Percentiles rank a stretch among this genome's conserved stretches.
These are phyloP conservation scores for Pseudozyma hubeiensis DNA, from an alignment of 1,284 basidiomycete species.

Conservation along the genomic window DNA sequence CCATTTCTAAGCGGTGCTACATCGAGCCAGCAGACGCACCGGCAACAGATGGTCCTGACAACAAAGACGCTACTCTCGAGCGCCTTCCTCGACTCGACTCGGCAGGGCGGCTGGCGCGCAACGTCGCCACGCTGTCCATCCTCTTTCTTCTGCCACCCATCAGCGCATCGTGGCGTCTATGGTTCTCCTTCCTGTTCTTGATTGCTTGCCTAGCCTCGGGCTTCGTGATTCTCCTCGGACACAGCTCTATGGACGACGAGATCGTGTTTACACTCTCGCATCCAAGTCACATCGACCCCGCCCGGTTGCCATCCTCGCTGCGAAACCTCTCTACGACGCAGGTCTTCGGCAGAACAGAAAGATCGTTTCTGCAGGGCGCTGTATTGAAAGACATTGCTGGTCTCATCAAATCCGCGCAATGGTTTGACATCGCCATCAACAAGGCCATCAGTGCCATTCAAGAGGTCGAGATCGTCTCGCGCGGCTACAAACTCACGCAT, in stretches of 20 bases:
- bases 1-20: constrained; percentile 13
- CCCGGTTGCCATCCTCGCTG: constrained; percentile 14
- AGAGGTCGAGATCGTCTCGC: constrained; percentile 65
- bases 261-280: constrained; percentile 34
- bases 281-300: not conserved
- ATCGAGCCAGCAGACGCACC: constrained; percentile 25
- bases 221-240: constrained; percentile 28
- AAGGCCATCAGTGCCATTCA: constrained; percentile 63
- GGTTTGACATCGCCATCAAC: constrained; percentile 58
- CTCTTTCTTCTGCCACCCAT: constrained; percentile 28
- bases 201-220: constrained; percentile 30
- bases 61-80: not conserved
- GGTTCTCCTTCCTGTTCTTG: constrained; percentile 28
- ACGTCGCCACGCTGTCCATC: constrained; percentile 22
- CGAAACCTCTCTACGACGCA: constrained; percentile 7
- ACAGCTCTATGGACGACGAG: constrained; percentile 28
- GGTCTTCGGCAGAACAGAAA: constrained; percentile 17
- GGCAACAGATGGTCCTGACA: not conserved
- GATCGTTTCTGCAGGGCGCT: constrained; percentile 17
- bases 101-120: constrained; percentile 23
- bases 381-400: constrained; percentile 17
- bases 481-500: constrained; percentile 63
- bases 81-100: constrained; percentile 30
- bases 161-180: constrained; percentile 29
- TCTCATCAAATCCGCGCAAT: constrained; percentile 53